Percentiles rank a stretch among this genome's conserved stretches.
phyloP scores from a whole-genome alignment of 108 stramenopile species.

The Schizochytrium sp. region DNA sequence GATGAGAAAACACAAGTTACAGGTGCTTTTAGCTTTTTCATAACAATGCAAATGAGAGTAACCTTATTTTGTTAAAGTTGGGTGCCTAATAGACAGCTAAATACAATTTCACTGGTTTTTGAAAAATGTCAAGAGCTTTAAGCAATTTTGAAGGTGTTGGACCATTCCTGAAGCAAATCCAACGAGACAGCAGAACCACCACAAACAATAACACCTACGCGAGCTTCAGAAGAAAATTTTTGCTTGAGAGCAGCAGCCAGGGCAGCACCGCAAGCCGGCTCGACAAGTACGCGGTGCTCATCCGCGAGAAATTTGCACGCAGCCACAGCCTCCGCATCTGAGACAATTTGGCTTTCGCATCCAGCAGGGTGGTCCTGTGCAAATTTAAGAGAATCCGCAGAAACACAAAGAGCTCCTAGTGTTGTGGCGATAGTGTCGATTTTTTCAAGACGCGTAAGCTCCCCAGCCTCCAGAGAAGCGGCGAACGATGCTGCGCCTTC shows the following conservation, averaged over 20 bases:
- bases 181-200: constrained; percentile 24
- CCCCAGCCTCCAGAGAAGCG: constrained; percentile 67
- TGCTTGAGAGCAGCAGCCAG: constrained; percentile 71
- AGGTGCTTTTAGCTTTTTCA: too few species aligned
- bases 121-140: too few species aligned
- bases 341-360: constrained; percentile 71
- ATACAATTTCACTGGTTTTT: too few species aligned
- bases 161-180: constrained; percentile 29
- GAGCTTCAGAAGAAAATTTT: neutral
- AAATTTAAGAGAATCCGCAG: constrained; percentile 76
- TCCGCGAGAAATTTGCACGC: constrained; percentile 82
- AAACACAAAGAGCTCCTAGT: constrained; percentile 84
- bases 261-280: constrained; percentile 91
- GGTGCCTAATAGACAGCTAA: too few species aligned
- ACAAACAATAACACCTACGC: constrained; percentile 18
- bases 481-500: constrained; percentile 86
- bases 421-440: constrained; percentile 87
- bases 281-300: constrained; percentile 88
- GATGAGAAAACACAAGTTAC: too few species aligned
- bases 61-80: too few species aligned
- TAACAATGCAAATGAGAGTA: too few species aligned
- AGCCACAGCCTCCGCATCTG: constrained; percentile 84
- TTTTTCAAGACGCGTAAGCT: constrained; percentile 73
- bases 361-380: constrained; percentile 73
- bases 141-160: neutral